A percentile compares a stretch with the other conserved stretches of the same genome.
Evolutionary conservation across 2,329 filamentous ascomycete genomes (phyloP).

Genomic region (Pestalotiopsis sp.): DNA sequence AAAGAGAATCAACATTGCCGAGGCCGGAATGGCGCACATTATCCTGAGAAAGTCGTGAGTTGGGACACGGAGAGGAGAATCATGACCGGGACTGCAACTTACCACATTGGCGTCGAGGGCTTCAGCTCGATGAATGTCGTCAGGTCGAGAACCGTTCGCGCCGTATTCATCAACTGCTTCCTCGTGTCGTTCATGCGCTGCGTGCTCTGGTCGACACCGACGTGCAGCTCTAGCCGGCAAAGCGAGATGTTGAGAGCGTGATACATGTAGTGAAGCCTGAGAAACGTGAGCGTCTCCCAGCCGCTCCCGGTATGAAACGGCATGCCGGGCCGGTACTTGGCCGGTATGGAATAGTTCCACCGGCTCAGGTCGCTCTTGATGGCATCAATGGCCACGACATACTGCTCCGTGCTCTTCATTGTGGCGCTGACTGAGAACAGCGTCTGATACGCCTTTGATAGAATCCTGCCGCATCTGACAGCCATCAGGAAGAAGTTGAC

Average conservation of each 20-base stretch:
- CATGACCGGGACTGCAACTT: neutral
- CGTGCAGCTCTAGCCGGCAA: slow-evolving; percentile 8
- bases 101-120: slow-evolving; percentile 11
- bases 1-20: slow-evolving; percentile 11
- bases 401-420: slow-evolving; percentile 6
- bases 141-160: slow-evolving; percentile 3
- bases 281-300: neutral
- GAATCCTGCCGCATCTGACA: neutral
- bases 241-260: slow-evolving; percentile 7
- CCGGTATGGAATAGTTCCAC: slow-evolving; percentile 1
- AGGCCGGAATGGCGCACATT: slow-evolving; percentile 5
- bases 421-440: slow-evolving; percentile 11
- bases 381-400: neutral
- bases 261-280: slow-evolving; percentile 4
- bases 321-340: slow-evolving; percentile 7
- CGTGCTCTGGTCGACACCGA: neutral
- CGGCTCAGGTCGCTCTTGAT: slow-evolving; percentile 5
- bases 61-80: neutral
- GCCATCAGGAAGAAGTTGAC: slow-evolving; percentile 8
- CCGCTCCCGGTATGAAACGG: neutral
- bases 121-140: slow-evolving; percentile 10
- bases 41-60: neutral
- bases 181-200: slow-evolving; percentile 4
- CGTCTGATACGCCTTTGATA: slow-evolving; percentile 8
- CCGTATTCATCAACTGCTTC: slow-evolving; percentile 8